A percentile compares a stretch with the other conserved stretches of the same genome.
Conservation (phyloP, 345 rosid genomes). For the Salix dunnii region DNA sequence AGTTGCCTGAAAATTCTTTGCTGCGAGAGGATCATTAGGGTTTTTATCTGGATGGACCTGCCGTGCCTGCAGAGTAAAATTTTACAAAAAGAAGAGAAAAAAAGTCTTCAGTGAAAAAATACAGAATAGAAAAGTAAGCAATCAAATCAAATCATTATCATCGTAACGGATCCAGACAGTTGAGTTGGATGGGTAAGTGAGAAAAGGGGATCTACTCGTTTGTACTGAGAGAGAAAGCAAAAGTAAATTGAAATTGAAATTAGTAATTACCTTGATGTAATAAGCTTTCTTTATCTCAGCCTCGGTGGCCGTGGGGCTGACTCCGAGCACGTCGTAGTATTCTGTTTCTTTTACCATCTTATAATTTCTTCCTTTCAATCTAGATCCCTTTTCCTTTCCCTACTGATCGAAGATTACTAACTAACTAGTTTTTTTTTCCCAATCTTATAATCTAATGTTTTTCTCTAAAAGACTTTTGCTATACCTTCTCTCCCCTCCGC, state of each 20-base stretch:
- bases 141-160: background rate
- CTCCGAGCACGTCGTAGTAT: constrained; percentile 89
- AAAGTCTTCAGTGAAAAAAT: background rate
- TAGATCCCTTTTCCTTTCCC: background rate
- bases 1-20: constrained; percentile 81
- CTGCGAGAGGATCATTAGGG: constrained; percentile 89
- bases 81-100: background rate
- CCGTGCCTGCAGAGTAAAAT: constrained; percentile 63
- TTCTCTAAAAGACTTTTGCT: background rate
- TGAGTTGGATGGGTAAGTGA: background rate
- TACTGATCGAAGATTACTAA: background rate
- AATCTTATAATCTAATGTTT: background rate
- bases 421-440: background rate
- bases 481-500: background rate
- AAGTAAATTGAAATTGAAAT: background rate
- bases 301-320: constrained; percentile 84
- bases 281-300: constrained; percentile 97
- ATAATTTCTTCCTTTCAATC: constrained; percentile 12
- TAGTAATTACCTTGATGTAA: constrained; percentile 66
- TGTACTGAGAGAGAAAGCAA: background rate
- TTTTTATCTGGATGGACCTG: constrained; percentile 98
- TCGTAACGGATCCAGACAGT: background rate
- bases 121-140: background rate
- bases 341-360: constrained; percentile 92
- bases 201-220: background rate